A percentile compares a stretch with the other conserved stretches of the same genome.
These are phyloP conservation scores for Metschnikowia corniflorae DNA, from an alignment of 805 yeast genomes.

Conservation along the genomic window DNA sequence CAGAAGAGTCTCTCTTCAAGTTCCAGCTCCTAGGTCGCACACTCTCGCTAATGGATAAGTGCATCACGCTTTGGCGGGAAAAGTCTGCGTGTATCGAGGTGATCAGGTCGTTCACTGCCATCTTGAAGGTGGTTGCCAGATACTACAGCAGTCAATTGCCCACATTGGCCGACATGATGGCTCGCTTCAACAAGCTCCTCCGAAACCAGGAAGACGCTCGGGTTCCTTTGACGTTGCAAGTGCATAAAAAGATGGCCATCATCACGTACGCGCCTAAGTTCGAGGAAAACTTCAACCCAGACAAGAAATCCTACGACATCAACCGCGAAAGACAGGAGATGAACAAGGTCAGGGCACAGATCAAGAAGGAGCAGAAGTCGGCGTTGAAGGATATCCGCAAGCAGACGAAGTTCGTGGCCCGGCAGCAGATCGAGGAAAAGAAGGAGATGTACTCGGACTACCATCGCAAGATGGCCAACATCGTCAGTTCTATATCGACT, in stretches of 20 bases:
- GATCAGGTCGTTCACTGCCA: conserved; percentile 41
- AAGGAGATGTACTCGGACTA: conserved; percentile 71
- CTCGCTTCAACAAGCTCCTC: conserved; percentile 47
- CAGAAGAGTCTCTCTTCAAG: conserved; percentile 18
- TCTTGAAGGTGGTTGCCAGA: conserved; percentile 40
- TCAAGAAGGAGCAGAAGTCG: conserved; percentile 89
- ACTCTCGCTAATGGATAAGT: conserved; percentile 28
- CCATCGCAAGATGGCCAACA: conserved; percentile 84
- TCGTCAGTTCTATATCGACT: conserved; percentile 82
- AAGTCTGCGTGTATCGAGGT: conserved; percentile 60
- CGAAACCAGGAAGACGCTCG: conserved; percentile 25
- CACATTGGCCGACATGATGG: conserved; percentile 31
- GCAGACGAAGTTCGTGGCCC: conserved; percentile 81
- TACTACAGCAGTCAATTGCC: conserved; percentile 32
- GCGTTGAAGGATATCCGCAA: conserved; percentile 87
- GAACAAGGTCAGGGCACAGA: conserved; percentile 73
- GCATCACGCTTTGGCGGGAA: conserved; percentile 54
- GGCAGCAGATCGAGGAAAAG: conserved; percentile 79
- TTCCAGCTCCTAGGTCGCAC: conserved; percentile 33
- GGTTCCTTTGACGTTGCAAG: conserved; percentile 73
- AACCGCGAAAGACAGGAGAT: conserved; percentile 79
- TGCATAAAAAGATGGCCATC: conserved; percentile 80
- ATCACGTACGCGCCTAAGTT: conserved; percentile 85
- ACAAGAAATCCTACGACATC: conserved; percentile 85
- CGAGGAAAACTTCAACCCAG: conserved; percentile 95